Conservation (phyloP, 1,139 yeast species). For the Geotrichum macrosporum region DNA sequence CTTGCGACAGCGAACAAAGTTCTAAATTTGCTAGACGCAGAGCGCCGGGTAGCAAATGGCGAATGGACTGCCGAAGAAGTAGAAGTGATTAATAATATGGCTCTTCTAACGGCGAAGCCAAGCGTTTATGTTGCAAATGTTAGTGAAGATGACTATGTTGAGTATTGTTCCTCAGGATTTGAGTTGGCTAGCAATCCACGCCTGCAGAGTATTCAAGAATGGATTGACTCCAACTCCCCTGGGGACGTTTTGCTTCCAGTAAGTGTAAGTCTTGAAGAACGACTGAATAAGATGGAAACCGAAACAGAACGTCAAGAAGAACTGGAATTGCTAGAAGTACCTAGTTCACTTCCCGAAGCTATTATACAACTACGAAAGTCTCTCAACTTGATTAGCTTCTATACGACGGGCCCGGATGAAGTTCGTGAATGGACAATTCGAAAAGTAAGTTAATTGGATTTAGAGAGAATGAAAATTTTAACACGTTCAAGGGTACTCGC, state of each 20-base stretch:
- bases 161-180: slow-evolving; percentile 5
- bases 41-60: slow-evolving; percentile 85
- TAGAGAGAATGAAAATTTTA: neutral
- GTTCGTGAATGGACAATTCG: slow-evolving; percentile 80
- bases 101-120: slow-evolving; percentile 81
- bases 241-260: slow-evolving; percentile 84
- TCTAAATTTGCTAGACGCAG: slow-evolving; percentile 67
- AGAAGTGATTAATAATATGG: slow-evolving; percentile 82
- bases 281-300: slow-evolving; percentile 66
- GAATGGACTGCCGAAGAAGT: slow-evolving; percentile 85
- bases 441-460: slow-evolving; percentile 29
- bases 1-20: slow-evolving; percentile 69
- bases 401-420: slow-evolving; percentile 78
- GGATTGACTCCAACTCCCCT: slow-evolving; percentile 83
- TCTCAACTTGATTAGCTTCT: slow-evolving; percentile 66
- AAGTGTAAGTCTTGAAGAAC: slow-evolving; percentile 81
- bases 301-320: slow-evolving; percentile 80
- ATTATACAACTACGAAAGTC: slow-evolving; percentile 58
- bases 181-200: slow-evolving; percentile 8
- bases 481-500: slow-evolving; percentile 43
- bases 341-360: slow-evolving; percentile 77
- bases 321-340: slow-evolving; percentile 68
- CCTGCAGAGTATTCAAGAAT: slow-evolving; percentile 59
- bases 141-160: slow-evolving; percentile 85
- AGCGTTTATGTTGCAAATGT: slow-evolving; percentile 84